Percentiles rank a stretch among this genome's conserved stretches.
Conservation (phyloP, 495 filamentous ascomycete species). For the Penicillium dipodomyicola region DNA sequence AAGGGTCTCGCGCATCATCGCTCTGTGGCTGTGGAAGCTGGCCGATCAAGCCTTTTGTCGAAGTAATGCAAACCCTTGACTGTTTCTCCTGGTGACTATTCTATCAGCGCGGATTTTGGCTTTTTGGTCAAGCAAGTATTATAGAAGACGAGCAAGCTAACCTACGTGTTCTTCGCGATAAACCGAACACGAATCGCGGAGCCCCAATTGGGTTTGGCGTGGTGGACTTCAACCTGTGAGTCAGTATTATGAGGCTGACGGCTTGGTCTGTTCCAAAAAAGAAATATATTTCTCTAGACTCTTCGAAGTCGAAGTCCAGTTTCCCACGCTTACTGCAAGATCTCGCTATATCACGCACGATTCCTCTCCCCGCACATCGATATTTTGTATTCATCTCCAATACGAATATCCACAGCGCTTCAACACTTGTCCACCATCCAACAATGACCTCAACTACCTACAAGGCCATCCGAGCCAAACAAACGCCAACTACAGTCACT, state of each 20-base stretch:
- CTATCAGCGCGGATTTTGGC: neutral
- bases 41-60: too few relatives aligned
- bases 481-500: constrained; percentile 49
- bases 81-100: neutral
- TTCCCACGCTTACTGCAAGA: neutral
- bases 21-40: too few relatives aligned
- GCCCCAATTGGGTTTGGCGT: neutral
- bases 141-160: too few relatives aligned
- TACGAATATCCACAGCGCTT: neutral
- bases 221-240: neutral
- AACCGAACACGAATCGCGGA: neutral
- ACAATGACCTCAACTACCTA: constrained; percentile 19
- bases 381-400: too few relatives aligned
- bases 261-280: neutral
- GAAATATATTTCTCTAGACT: neutral
- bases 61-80: too few relatives aligned
- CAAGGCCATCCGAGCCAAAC: constrained; percentile 54
- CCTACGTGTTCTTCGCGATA: neutral
- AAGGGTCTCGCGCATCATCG: too few relatives aligned
- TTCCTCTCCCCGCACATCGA: neutral
- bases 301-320: neutral
- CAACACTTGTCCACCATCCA: neutral
- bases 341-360: neutral
- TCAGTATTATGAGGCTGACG: neutral
- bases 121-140: too few relatives aligned